These are phyloP conservation scores for Microbotryomycetes sp. DNA, from an alignment of 1,284 basidiomycete genomes.

Conservation along the genomic window DNA sequence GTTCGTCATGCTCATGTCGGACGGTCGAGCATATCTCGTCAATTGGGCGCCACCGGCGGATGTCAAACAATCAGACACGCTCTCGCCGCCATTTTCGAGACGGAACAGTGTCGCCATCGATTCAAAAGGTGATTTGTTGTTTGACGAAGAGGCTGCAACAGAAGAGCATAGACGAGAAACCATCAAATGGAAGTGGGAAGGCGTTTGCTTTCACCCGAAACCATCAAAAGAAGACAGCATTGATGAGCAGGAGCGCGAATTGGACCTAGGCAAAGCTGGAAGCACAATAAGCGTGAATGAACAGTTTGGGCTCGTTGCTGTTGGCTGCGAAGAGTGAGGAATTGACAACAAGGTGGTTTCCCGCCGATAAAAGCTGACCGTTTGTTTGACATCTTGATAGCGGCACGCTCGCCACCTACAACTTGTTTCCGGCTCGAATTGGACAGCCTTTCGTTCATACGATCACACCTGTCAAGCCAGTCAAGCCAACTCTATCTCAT, in stretches of 20 bases:
- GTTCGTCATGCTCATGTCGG: conserved; percentile 42
- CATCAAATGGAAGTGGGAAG: conserved; percentile 54
- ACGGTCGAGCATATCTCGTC: conserved; percentile 44
- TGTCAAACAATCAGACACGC: conserved; percentile 1
- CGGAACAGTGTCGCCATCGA: not conserved
- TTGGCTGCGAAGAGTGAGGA: conserved; percentile 30
- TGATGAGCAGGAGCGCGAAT: conserved; percentile 12
- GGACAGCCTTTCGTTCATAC: not conserved
- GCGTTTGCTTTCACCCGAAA: conserved; percentile 46
- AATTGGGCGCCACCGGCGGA: conserved; percentile 33
- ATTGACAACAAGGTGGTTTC: not conserved
- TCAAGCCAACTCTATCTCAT: conserved; percentile 39
- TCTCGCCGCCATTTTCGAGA: not conserved
- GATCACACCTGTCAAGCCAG: not conserved
- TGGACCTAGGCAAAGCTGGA: conserved; percentile 22
- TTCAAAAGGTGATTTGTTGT: conserved; percentile 11
- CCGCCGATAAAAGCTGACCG: not conserved
- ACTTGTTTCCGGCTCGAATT: conserved; percentile 2
- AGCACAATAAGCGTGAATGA: conserved; percentile 9
- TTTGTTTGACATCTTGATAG: not conserved
- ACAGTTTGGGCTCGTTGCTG: conserved; percentile 21
- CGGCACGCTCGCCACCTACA: conserved; percentile 38
- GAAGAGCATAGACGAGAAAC: conserved; percentile 58
- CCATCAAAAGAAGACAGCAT: too few species aligned
- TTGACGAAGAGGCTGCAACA: conserved; percentile 35